These are phyloP conservation scores for Leptodontidium sp. DNA, from an alignment of 2,329 filamentous ascomycete species.

Conservation along the genomic window DNA sequence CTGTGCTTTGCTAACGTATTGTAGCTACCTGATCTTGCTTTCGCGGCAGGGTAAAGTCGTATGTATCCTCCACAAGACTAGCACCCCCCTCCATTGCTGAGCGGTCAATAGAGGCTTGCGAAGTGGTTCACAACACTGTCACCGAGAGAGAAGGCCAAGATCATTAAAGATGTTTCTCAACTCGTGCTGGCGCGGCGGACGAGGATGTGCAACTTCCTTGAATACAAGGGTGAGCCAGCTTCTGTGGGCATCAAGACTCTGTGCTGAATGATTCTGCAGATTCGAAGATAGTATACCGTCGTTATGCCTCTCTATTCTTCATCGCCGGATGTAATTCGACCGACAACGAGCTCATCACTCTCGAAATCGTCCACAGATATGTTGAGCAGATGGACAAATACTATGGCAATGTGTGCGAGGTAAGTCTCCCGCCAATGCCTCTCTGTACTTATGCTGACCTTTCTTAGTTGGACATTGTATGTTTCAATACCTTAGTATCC, in stretches of 20 bases:
- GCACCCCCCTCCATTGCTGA: constrained; percentile 29
- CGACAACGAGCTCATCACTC: constrained; percentile 97
- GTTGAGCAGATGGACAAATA: constrained; percentile 99
- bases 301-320: constrained; percentile 99
- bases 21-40: constrained; percentile 94
- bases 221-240: constrained; percentile 84
- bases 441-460: constrained; percentile 23
- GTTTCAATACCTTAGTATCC: constrained; percentile 14
- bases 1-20: constrained; percentile 32
- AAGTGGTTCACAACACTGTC: constrained; percentile 99
- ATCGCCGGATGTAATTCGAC: constrained; percentile 97
- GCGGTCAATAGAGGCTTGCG: constrained; percentile 78
- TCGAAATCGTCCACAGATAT: constrained; percentile 98
- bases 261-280: constrained; percentile 62
- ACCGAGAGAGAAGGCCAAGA: constrained; percentile 98
- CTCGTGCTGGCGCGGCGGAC: constrained; percentile 94
- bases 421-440: constrained; percentile 50
- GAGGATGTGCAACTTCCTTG: constrained; percentile 99
- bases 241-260: neutral
- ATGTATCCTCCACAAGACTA: constrained; percentile 52
- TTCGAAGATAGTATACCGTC: constrained; percentile 97
- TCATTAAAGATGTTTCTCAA: constrained; percentile 99
- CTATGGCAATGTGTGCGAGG: constrained; percentile 99
- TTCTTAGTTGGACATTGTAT: constrained; percentile 42
- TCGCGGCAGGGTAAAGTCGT: constrained; percentile 99